Base-by-base conservation (phyloP, 768 basidiomycete genomes). In the Mycena floridula region DNA sequence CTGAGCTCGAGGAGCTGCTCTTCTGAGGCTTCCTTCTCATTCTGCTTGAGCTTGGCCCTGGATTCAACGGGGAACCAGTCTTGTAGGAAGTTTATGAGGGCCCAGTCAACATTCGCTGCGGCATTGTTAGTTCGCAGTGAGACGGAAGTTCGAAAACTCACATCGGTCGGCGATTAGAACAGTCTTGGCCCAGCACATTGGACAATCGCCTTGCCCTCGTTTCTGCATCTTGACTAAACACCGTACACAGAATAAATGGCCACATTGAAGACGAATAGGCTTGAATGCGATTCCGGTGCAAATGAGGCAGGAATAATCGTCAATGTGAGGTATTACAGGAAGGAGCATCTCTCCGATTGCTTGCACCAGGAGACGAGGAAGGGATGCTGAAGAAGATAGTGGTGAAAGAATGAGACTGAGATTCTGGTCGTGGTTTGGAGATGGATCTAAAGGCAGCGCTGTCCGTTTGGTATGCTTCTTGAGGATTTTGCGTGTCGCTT, bases 391-490 rank as follows among this genome's bases (percentile, higher is more conserved):
- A 2, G 27, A 15, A 8, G 32, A 6, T 4, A 4, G 30, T 50
- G 48, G 9, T 45, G 46, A 24, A 26, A 57, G 48, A 2, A 67
- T 48, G 12, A 68, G 59, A 11, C 70, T 64, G 16, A 67, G 58
- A 12, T n/a, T 23, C 65, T 61, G 23, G 54, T 53, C 15, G 54
- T 50, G 30, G 47, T 49, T 27, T 54, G 23, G 46, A 45, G 40
- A 54, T 42, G 40, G 56, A 49, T 24, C 50, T 11, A 49, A 48
- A 2, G 82, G 73, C 51, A 85, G 70, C 0, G 87, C 81, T 0
- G 92, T 95, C 3, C 89, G 81, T 59, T 95, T 95, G 23, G 88
- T 76, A 57, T 94, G 93, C 58, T 96, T 96, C 72, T 95, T 95
- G 42, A 95, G 75, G 47, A 92, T 92, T 66, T 96, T 96, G 26